Evolutionary conservation across 345 rosid genomes (phyloP), one percentile per base, ranked within the genome.

Genomic region (Acer yangbiense): DNA sequence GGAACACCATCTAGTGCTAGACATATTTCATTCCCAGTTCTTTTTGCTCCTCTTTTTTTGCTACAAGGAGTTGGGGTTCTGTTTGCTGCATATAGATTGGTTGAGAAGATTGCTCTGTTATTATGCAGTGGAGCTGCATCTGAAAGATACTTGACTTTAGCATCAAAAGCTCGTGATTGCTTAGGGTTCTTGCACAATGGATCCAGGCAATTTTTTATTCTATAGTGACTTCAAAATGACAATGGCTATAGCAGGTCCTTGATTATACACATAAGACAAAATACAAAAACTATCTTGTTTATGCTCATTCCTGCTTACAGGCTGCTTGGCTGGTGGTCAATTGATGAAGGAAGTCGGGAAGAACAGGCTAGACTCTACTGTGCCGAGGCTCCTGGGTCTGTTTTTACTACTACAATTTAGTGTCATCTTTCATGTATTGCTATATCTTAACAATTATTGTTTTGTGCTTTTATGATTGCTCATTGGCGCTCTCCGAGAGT

Each of bases 261-360:
- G 60, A 20, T 23, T 13, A 18, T 43, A 8, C n/a, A 6, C 41
- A 25, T 0, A 52, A 11, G 77, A 32, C 23, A 52, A 52, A 43
- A 43, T 76, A 50, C 32, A 44, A 43, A 54, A 23, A 4, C 20
- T 61, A 25, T 61, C 20, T 58, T 80, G 12, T 76, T 72, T 60
- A 71, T 62, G 52, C 80, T 79, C 70, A 39, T 57, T 64, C 57
- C 61, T 50, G 27, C 23, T 50, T 43, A 80, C 87, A 95, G 99
- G 86, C 78, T 93, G 66, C 84, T 95, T 60, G 97, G 99, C 75
- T 95, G 99, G 98, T 95, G 98, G 98, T 93, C 97, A 44, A 90
- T 95, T 76, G 99, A 95, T 80, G 99, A 95, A 88, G 95, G 93
- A 83, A 95, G 98, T 76, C 83, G 84, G 48, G 93, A 92, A 79